phyloP scores from a whole-genome alignment of 768 basidiomycete species.

The Lyophyllum shimeji region DNA sequence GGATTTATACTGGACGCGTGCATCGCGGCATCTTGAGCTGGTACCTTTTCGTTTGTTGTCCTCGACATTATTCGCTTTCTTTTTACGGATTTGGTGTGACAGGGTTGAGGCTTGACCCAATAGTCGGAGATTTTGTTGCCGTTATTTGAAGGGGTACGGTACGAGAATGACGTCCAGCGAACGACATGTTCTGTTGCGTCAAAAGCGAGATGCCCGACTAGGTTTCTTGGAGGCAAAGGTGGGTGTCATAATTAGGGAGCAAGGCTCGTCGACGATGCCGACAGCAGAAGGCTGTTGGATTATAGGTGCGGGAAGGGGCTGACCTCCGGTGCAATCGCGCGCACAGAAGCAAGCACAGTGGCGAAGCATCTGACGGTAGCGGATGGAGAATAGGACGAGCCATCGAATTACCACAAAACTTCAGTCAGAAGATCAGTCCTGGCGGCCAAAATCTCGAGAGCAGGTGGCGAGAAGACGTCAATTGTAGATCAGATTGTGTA shows the following conservation, averaged over 20 bases:
- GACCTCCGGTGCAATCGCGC: conserved; percentile 26
- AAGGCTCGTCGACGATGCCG: conserved; percentile 6
- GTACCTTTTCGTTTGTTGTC: conserved; percentile 10
- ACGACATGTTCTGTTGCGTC: conserved; percentile 26
- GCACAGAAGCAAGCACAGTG: conserved; percentile 20
- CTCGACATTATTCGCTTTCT: conserved; percentile 8
- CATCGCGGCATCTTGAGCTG: conserved; percentile 3
- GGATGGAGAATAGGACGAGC: conserved; percentile 4
- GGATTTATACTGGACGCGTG: conserved; percentile 18
- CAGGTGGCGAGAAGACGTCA: conserved; percentile 15
- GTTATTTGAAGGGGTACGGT: conserved; percentile 21
- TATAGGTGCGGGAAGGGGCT: conserved; percentile 12
- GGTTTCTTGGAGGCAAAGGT: conserved; percentile 19
- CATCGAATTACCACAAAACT: conserved; percentile 16
- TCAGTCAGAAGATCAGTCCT: conserved; percentile 14
- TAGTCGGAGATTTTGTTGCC: conserved; percentile 26
- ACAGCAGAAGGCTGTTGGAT: conserved; percentile 14
- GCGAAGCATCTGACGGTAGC: conserved; percentile 6
- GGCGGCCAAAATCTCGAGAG: conserved; percentile 8
- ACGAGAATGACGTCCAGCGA: conserved; percentile 29
- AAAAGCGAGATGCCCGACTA: conserved; percentile 18
- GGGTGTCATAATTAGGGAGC: conserved; percentile 13
- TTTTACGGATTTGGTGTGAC: conserved; percentile 14
- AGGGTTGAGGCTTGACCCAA: conserved; percentile 20
- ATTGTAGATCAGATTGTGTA: conserved; percentile 17